Evolutionary conservation across 1,139 yeast species (phyloP).

Genomic region (Suhomyces panamericanus): DNA sequence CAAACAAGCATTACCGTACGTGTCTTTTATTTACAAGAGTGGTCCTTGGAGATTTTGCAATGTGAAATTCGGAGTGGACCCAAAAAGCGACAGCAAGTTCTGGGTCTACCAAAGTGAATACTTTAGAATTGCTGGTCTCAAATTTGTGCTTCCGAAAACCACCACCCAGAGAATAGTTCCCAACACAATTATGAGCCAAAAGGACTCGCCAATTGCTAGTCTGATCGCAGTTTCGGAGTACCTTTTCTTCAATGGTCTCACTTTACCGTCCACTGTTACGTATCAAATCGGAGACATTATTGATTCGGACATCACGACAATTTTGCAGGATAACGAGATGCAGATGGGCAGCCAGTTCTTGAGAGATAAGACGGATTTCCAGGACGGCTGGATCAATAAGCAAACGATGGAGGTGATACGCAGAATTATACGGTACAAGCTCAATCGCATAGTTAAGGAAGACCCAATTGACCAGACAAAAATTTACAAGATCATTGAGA

Average conservation of each 20-base stretch:
- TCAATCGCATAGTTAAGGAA: slow-evolving; percentile 54
- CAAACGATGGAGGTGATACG: slow-evolving; percentile 65
- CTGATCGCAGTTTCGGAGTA: slow-evolving; percentile 42
- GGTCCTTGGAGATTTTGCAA: slow-evolving; percentile 98
- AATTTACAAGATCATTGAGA: slow-evolving; percentile 45
- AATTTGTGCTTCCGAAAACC: slow-evolving; percentile 16
- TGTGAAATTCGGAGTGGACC: slow-evolving; percentile 77
- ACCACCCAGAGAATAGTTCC: slow-evolving; percentile 18
- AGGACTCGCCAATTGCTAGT: slow-evolving; percentile 2
- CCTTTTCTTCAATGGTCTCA: slow-evolving; percentile 71
- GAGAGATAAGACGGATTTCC: slow-evolving; percentile 43
- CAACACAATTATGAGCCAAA: slow-evolving; percentile 14
- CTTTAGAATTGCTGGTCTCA: slow-evolving; percentile 56
- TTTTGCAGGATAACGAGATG: slow-evolving; percentile 41
- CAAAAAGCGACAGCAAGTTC: slow-evolving; percentile 53
- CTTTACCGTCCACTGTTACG: slow-evolving; percentile 66
- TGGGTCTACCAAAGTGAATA: slow-evolving; percentile 83
- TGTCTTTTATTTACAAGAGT: slow-evolving; percentile 74
- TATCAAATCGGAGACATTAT: slow-evolving; percentile 81
- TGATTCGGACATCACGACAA: slow-evolving; percentile 59
- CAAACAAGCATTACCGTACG: slow-evolving; percentile 79
- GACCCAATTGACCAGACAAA: slow-evolving; percentile 39
- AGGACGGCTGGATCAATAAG: slow-evolving; percentile 76
- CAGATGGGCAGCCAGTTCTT: slow-evolving; percentile 43
- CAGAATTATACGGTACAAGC: slow-evolving; percentile 69